Evolutionary conservation across 306 rosid genomes (phyloP), one percentile per base, ranked within the genome.

Genomic region (Canavalia gladiata): DNA sequence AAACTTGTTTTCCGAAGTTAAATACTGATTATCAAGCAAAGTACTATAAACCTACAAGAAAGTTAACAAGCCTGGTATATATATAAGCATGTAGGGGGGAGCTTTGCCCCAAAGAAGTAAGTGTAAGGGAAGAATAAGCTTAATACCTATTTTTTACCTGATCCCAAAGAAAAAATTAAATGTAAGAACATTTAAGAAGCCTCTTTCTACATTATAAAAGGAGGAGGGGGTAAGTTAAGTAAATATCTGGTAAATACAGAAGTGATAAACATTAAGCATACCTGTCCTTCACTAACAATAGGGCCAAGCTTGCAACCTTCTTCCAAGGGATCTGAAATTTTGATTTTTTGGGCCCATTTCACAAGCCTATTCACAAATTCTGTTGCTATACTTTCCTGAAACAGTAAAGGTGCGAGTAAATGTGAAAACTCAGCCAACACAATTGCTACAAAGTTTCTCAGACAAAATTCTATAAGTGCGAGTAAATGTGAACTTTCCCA

Each of bases 281-380:
- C 98, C 94, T 93, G 98, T 56, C 89, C 94, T 66, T 81, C 83
- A 54, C 93, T 86, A 81, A 93, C 97, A 85, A 91, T 82, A 74
- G 98, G 97, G 35, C 98, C 98, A 80, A 93, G 94, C 89, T 91
- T 90, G 79, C 97, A 93, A 57, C 94, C 97, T 86, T 93, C 98
- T 84, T 90, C 97, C 35, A 93, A 79, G 72, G 98, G 97, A 90
- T 91, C 97, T 50, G 97, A 90, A 75, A 93, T 80, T 83, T 91
- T 90, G 76, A 93, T 93, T 82, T 90, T 93, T 88, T 87, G 84
- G 46, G 76, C 43, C 97, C 94, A 93, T 81, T 91, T 64, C 66
- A 88, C 91, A 31, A 93, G 92, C 85, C 63, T 93, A 64, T 87
- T 87, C 75, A 93, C 81, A 84, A 90, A 90, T 67, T 93, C 77